These are phyloP conservation scores for Rhizoctonia solani DNA, from an alignment of 1,284 basidiomycete species.

Conservation along the genomic window DNA sequence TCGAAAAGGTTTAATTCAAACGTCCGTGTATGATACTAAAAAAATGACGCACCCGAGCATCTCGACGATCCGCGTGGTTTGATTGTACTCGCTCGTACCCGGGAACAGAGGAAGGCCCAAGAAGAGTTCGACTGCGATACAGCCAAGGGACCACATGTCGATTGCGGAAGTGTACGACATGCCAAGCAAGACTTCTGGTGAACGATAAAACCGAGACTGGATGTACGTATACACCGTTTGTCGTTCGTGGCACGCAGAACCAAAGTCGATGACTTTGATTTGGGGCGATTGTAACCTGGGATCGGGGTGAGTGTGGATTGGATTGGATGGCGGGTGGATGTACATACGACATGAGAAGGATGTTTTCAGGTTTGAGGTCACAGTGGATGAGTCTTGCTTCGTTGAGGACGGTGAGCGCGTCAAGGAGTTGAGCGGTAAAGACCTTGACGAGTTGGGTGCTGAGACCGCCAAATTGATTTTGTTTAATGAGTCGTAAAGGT, in stretches of 20 bases:
- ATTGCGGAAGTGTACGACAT: slow-evolving; percentile 93
- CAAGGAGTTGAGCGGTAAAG: slow-evolving; percentile 94
- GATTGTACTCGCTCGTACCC: slow-evolving; percentile 99
- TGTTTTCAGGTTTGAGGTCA: slow-evolving; percentile 97
- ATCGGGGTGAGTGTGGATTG: slow-evolving; percentile 17
- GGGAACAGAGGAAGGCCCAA: slow-evolving; percentile 95
- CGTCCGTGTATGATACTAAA: slow-evolving; percentile 29
- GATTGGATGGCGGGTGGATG: slow-evolving; percentile 4
- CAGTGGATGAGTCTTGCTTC: slow-evolving; percentile 97
- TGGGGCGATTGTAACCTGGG: slow-evolving; percentile 90
- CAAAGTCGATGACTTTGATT: slow-evolving; percentile 99
- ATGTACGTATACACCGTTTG: slow-evolving; percentile 99
- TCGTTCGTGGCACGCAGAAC: slow-evolving; percentile 96
- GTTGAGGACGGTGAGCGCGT: slow-evolving; percentile 90
- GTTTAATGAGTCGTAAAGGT: slow-evolving; percentile 99
- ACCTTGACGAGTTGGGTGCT: slow-evolving; percentile 97
- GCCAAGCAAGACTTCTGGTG: slow-evolving; percentile 94
- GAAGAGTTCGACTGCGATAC: slow-evolving; percentile 98
- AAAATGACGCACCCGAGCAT: slow-evolving; percentile 84
- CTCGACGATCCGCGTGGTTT: slow-evolving; percentile 93
- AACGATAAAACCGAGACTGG: slow-evolving; percentile 97
- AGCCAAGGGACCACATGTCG: slow-evolving; percentile 95
- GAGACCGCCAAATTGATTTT: slow-evolving; percentile 98
- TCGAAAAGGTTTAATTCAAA: slow-evolving; percentile 32
- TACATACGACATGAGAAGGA: slow-evolving; percentile 87